A percentile compares a stretch with the other conserved stretches of the same genome.
These are phyloP conservation scores for Aspergillus heteromorphus DNA, from an alignment of 495 filamentous ascomycete genomes.

Conservation along the genomic window DNA sequence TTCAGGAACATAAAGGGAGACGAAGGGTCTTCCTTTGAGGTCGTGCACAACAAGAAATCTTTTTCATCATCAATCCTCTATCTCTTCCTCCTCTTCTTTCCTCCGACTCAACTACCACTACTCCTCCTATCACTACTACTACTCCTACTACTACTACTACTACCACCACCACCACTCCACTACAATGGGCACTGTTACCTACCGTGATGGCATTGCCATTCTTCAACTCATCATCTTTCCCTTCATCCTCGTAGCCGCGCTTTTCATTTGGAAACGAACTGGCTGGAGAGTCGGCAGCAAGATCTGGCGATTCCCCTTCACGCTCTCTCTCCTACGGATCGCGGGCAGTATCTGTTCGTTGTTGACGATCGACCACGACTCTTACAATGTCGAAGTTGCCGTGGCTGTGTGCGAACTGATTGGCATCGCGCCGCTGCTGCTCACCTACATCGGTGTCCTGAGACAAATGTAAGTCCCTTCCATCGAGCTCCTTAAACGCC, in stretches of 20 bases:
- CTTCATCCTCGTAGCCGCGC: slow-evolving; percentile 13
- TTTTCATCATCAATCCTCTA: not conserved
- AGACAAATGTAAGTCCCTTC: slow-evolving; percentile 23
- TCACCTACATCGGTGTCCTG: slow-evolving; percentile 25
- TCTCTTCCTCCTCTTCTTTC: not conserved
- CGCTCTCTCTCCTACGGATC: slow-evolving; percentile 27
- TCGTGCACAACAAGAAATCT: not conserved
- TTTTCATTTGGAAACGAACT: slow-evolving; percentile 26
- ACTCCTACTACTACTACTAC: not conserved
- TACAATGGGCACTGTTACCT: slow-evolving; percentile 19
- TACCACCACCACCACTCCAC: not conserved
- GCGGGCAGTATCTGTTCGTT: slow-evolving; percentile 23
- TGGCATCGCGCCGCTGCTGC: slow-evolving; percentile 25
- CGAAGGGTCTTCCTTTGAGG: not conserved
- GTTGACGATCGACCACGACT: slow-evolving; percentile 16
- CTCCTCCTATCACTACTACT: not conserved
- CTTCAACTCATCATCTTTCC: slow-evolving; percentile 28
- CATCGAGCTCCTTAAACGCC: not conserved
- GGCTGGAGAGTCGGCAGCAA: slow-evolving; percentile 24
- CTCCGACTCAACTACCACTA: not conserved
- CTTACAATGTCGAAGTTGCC: slow-evolving; percentile 14
- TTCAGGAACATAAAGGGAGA: not conserved
- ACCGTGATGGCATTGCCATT: slow-evolving; percentile 25
- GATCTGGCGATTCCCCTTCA: slow-evolving; percentile 24
- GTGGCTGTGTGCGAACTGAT: slow-evolving; percentile 25